These are phyloP conservation scores for Acanthamoeba castellanii DNA, from an alignment of 208 protist genomes.

Conservation along the genomic window DNA sequence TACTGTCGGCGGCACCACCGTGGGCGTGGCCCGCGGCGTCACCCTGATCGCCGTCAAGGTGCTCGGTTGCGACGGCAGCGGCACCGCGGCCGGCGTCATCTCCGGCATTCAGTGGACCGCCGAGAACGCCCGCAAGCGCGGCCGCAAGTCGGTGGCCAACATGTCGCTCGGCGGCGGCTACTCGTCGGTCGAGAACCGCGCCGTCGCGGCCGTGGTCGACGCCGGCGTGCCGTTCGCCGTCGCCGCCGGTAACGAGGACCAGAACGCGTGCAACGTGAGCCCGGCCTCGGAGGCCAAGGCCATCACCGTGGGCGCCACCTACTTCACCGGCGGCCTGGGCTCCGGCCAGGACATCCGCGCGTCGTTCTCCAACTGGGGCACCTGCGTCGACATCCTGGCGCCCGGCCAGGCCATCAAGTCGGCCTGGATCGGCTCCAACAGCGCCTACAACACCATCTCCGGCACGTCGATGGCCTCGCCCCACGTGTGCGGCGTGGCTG, in stretches of 20 bases:
- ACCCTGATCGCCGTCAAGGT: constrained; percentile 77
- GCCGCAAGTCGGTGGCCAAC: constrained; percentile 66
- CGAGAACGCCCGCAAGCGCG: constrained; percentile 58
- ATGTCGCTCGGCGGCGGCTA: constrained; percentile 78
- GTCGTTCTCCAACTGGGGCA: constrained; percentile 77
- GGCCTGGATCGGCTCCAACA: constrained; percentile 69
- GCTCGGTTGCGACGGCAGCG: constrained; percentile 70
- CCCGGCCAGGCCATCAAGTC: constrained; percentile 72
- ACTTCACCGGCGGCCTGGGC: not conserved
- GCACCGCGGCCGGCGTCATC: constrained; percentile 72
- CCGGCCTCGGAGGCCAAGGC: constrained; percentile 68
- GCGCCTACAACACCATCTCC: constrained; percentile 58
- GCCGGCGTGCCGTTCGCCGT: constrained; percentile 75
- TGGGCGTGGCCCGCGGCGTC: constrained; percentile 23
- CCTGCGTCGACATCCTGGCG: constrained; percentile 67
- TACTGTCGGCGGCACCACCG: constrained; percentile 29
- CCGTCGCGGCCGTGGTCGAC: constrained; percentile 60
- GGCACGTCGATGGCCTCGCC: constrained; percentile 78
- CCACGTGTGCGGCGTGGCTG: constrained; percentile 73
- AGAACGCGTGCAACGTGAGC: constrained; percentile 74
- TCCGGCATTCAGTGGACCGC: constrained; percentile 69
- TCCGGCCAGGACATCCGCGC: constrained; percentile 16
- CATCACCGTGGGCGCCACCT: constrained; percentile 75
- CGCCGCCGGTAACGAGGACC: constrained; percentile 75
- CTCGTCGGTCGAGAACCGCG: constrained; percentile 47